Base-by-base conservation (phyloP, 148 eudicot genomes). In the Persicaria maculosa region DNA sequence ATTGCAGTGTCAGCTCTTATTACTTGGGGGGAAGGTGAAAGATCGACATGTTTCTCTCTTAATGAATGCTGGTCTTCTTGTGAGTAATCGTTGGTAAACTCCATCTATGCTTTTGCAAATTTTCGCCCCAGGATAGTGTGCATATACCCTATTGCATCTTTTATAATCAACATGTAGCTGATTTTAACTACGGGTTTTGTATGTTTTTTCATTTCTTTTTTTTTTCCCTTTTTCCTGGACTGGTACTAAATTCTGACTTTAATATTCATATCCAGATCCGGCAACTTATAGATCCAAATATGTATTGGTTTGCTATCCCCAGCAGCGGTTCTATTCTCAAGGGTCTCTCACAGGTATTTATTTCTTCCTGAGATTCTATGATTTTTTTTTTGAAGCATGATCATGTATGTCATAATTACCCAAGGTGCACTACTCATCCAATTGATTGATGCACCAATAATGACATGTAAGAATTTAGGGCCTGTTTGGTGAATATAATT, bases 241-340 rank as follows among this genome's bases (percentile, higher is more conserved):
- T 40, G 70, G 15, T 40, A 65, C 9, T 1, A 15, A 65, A 65
- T 15, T 40, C 70, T 65, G 70, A 65, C 47, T 40, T 2, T 12
- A 36, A 11, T 40, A 12, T 8, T 40, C 16, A 4, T 12, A 5
- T 79, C 74, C 75, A 95, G 99, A 90, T 89, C 62, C 97, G 99
- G 19, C 97, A 95, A 82, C 97, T 95, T 76, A 84, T 95, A 72
- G 99, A 92, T 83, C 88, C 89, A 72, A 77, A 81, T 80, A 83
- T 90, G 87, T 95, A 95, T 78, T 95, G 99, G 99, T 88, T 95
- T 85, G 85, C 97, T 25, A 92, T 95, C 77, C 99, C 99, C 69
- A 88, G 83, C 79, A 80, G 90, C 54, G 94, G 99, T 50, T 89
- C 90, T 44, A 77, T 95, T 72, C 96, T 95, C 79, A 95, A 95